Evolutionary conservation across 805 yeast genomes (phyloP).

Genomic region (Nakazawaea laoshanensis): DNA sequence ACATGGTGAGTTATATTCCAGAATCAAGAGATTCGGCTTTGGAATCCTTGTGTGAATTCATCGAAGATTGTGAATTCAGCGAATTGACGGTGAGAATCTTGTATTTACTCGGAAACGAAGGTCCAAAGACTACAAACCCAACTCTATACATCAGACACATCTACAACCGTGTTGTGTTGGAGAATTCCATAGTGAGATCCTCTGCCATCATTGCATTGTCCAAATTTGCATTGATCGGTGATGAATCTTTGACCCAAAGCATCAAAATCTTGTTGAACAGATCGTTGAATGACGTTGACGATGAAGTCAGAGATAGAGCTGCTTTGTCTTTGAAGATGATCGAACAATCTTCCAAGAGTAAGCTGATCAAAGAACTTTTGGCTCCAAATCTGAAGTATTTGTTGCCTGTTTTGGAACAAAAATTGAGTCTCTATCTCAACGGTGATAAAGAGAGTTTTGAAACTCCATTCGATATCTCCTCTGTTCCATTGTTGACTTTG

Average conservation of each 20-base stretch:
- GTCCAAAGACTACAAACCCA: slow-evolving; percentile 81
- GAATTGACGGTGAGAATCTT: slow-evolving; percentile 89
- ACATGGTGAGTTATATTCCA: slow-evolving; percentile 81
- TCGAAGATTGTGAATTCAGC: slow-evolving; percentile 96
- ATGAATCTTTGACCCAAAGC: slow-evolving; percentile 55
- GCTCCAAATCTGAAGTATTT: slow-evolving; percentile 65
- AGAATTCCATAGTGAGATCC: slow-evolving; percentile 90
- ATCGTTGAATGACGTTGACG: slow-evolving; percentile 84
- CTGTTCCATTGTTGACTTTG: slow-evolving; percentile 56
- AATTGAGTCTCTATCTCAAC: slow-evolving; percentile 63
- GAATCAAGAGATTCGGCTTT: slow-evolving; percentile 75
- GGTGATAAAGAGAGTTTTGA: slow-evolving; percentile 36
- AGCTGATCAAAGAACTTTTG: slow-evolving; percentile 39
- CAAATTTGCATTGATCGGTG: slow-evolving; percentile 78
- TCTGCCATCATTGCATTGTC: slow-evolving; percentile 92
- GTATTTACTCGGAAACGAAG: slow-evolving; percentile 89
- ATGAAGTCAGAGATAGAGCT: slow-evolving; percentile 97
- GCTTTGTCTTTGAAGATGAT: slow-evolving; percentile 66
- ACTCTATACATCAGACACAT: slow-evolving; percentile 91
- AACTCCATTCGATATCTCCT: slow-evolving; percentile 61
- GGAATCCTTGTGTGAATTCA: slow-evolving; percentile 88
- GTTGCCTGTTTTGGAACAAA: slow-evolving; percentile 68
- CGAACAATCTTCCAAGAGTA: slow-evolving; percentile 18
- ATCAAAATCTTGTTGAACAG: slow-evolving; percentile 71
- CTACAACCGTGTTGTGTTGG: slow-evolving; percentile 93